phyloP scores from a whole-genome alignment of 495 filamentous ascomycete species.

The Bacidia gigantensis region DNA sequence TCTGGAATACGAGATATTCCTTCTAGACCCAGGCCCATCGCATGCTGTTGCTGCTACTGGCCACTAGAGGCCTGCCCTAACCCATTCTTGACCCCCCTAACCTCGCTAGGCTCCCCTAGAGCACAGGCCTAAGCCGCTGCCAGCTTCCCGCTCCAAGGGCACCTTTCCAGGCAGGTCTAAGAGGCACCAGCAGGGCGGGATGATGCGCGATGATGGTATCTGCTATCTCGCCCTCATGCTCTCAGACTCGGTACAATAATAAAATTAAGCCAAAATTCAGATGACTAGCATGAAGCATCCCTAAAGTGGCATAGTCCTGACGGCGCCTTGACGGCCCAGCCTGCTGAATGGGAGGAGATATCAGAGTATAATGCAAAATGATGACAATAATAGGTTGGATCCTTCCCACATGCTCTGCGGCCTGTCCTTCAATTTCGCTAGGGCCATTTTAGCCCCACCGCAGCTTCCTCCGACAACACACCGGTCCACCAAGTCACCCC shows the following conservation, averaged over 20 bases:
- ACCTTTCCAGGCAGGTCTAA: not conserved
- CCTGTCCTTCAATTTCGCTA: constrained; percentile 4
- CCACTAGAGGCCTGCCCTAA: too few relatives aligned
- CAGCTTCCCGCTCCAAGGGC: not conserved
- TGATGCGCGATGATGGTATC: not conserved
- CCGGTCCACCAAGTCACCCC: not conserved
- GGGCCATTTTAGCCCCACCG: not conserved
- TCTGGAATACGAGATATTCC: not conserved
- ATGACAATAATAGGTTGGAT: too few relatives aligned
- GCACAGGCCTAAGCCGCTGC: not conserved
- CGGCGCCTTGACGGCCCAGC: too few relatives aligned
- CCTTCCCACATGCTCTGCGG: not conserved
- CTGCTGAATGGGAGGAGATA: too few relatives aligned
- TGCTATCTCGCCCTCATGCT: not conserved
- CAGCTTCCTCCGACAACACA: not conserved
- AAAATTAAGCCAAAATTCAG: too few relatives aligned
- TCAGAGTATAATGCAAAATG: too few relatives aligned
- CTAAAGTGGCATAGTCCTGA: too few relatives aligned
- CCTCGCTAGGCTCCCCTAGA: too few relatives aligned
- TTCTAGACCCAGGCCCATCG: too few relatives aligned
- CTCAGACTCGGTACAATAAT: too few relatives aligned
- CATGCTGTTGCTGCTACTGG: too few relatives aligned
- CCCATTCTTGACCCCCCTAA: too few relatives aligned
- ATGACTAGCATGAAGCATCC: not conserved
- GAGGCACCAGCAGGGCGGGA: not conserved